Conservation (phyloP, 768 basidiomycete genomes). For the Antrodiella citrinella region DNA sequence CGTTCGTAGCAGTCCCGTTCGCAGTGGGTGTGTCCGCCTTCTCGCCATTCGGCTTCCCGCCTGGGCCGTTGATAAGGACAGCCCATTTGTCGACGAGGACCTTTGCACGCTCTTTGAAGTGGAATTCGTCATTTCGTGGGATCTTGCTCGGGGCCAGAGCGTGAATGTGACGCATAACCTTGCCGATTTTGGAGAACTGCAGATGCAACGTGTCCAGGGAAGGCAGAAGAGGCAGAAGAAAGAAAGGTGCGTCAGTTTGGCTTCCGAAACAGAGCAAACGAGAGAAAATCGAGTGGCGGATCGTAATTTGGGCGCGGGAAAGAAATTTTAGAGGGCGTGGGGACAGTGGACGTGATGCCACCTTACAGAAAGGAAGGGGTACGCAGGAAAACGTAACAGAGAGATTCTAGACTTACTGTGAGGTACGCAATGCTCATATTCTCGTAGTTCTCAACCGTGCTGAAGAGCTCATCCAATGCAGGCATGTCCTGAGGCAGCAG, state of each 20-base stretch:
- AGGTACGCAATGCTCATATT: conserved; percentile 74
- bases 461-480: conserved; percentile 60
- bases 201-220: not conserved
- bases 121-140: conserved; percentile 57
- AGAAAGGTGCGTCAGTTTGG: not conserved
- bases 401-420: conserved; percentile 30
- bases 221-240: conserved; percentile 5
- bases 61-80: conserved; percentile 24
- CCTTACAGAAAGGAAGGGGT: conserved; percentile 25
- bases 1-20: conserved; percentile 4
- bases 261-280: not conserved
- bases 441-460: conserved; percentile 68
- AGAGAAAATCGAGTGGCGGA: not conserved
- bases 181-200: conserved; percentile 76
- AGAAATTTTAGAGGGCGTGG: too few species aligned
- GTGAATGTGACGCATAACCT: conserved; percentile 85
- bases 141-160: conserved; percentile 45
- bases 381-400: conserved; percentile 7
- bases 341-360: conserved; percentile 12
- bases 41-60: conserved; percentile 19
- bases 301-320: not conserved
- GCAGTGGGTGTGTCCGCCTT: conserved; percentile 15
- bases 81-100: conserved; percentile 65
- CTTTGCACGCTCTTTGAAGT: conserved; percentile 64
- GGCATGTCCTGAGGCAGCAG: conserved; percentile 61